phyloP scores from a whole-genome alignment of 2,329 filamentous ascomycete species.

The Aureobasidium melanogenum region DNA sequence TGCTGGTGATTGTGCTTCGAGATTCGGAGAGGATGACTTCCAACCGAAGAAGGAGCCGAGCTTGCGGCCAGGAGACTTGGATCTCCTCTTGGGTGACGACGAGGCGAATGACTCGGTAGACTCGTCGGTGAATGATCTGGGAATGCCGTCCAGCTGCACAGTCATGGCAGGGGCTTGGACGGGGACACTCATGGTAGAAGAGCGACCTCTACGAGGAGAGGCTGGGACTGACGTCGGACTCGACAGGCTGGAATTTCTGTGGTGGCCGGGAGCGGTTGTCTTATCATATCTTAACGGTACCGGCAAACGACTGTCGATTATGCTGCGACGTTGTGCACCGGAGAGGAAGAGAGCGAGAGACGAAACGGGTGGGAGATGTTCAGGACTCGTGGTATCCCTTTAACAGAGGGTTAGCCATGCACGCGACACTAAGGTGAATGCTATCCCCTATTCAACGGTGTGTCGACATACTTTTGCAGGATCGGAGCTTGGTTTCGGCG shows the following conservation, averaged over 20 bases:
- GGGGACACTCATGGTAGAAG: conserved; percentile 18
- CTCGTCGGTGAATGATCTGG: conserved; percentile 26
- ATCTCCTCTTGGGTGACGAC: conserved; percentile 22
- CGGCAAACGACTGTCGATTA: conserved; percentile 11
- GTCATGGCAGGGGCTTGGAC: conserved; percentile 25
- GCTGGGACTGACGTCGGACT: conserved; percentile 12
- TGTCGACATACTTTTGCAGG: conserved; percentile 11
- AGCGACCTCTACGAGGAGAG: conserved; percentile 11
- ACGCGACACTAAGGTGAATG: background rate
- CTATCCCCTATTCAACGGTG: conserved; percentile 12
- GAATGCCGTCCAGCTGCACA: conserved; percentile 25
- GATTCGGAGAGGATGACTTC: conserved; percentile 45
- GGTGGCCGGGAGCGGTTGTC: conserved; percentile 13
- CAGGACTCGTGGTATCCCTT: background rate
- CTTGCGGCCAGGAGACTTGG: conserved; percentile 38
- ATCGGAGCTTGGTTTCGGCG: conserved; percentile 5
- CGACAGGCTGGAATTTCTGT: conserved; percentile 10
- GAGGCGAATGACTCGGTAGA: conserved; percentile 17
- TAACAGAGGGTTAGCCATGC: conserved; percentile 5
- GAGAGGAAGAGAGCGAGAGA: background rate
- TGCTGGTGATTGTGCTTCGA: conserved; percentile 47
- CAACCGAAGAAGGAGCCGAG: conserved; percentile 61
- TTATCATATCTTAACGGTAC: conserved; percentile 15
- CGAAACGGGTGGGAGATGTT: conserved; percentile 6
- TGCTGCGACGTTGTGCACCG: conserved; percentile 8